Evolutionary conservation across 2,329 filamentous ascomycete genomes (phyloP), one percentile per base, ranked within the genome.

Genomic region (Fusarium pseudonygamai): DNA sequence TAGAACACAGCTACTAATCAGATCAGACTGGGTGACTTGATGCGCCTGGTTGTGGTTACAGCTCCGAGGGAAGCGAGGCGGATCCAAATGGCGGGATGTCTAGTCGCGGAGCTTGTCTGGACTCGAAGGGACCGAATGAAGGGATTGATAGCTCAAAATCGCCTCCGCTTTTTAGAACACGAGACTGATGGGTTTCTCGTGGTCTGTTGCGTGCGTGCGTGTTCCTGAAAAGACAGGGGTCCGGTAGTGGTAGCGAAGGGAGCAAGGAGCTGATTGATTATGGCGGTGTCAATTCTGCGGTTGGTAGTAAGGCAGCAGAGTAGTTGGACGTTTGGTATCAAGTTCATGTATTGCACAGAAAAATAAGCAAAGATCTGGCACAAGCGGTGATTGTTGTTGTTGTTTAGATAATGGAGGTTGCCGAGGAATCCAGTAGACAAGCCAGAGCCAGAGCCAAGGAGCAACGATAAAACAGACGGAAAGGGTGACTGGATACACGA

Each of bases 131-230:
- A 43, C 53, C 49, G 56, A 59, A 47, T 10, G 39, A 69, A 61
- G 56, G 49, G 61, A 39, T 65, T 56, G 56, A 60, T 53, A 58
- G 61, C 50, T 71, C 67, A 63, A 24, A 67, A 58, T 52, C 40
- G 65, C 70, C 70, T 72, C 70, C 70, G 65, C 70, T 73, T 73
- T 73, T 71, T 42, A 47, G 52, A 70, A 60, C 60, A 73, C 70
- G 70, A 64, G 67, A 74, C 58, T 52, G 45, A 55, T 68, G 68
- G 71, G 49, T 71, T 73, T 67, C 67, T 74, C 55, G 71, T 69
- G 50, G 56, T 55, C 57, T 58, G 49, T 63, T 73, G 60, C 39
- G 62, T 67, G 40, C 22, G 59, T 72, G 40, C 16, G 59, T 72
- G 55, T 73, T 46, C 70, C 71, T 72, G 53, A 45, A 40, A 50